Conservation (phyloP, 495 filamentous ascomycete species). For the Penicillium odoratum region DNA sequence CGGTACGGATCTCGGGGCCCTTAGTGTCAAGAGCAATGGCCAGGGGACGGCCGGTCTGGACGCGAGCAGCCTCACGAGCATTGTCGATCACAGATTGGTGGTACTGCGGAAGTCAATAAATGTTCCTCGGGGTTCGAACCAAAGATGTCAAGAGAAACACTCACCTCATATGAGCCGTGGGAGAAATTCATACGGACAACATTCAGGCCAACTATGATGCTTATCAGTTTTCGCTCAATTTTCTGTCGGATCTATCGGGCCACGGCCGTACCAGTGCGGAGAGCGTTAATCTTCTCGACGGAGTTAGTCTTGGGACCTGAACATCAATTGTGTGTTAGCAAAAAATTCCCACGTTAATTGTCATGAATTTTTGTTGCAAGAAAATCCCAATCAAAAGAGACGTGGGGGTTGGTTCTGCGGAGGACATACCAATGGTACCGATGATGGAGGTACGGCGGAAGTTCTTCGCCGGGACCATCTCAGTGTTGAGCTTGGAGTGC, state of each 20-base stretch:
- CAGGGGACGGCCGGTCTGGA: slow-evolving; percentile 75
- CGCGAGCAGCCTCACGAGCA: slow-evolving; percentile 77
- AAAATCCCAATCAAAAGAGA: neutral
- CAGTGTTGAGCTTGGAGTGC: slow-evolving; percentile 79
- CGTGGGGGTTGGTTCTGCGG: neutral
- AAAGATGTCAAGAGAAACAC: slow-evolving; percentile 24
- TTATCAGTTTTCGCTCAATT: slow-evolving; percentile 14
- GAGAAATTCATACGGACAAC: slow-evolving; percentile 99
- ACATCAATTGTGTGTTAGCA: slow-evolving; percentile 21
- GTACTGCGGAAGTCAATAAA: slow-evolving; percentile 51
- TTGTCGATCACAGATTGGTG: slow-evolving; percentile 97
- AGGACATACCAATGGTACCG: slow-evolving; percentile 83
- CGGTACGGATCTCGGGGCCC: slow-evolving; percentile 97
- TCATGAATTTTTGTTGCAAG: neutral
- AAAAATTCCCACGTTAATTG: neutral
- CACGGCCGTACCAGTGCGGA: slow-evolving; percentile 62
- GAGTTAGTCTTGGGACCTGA: slow-evolving; percentile 96
- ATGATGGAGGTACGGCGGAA: slow-evolving; percentile 98
- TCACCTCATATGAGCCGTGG: slow-evolving; percentile 87
- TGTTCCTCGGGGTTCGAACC: neutral
- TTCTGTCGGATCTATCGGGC: slow-evolving; percentile 1
- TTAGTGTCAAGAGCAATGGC: slow-evolving; percentile 99
- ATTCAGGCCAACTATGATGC: slow-evolving; percentile 73
- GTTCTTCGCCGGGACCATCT: slow-evolving; percentile 76
- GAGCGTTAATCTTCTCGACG: slow-evolving; percentile 89